Percentiles rank a stretch among this genome's conserved stretches.
phyloP scores from a whole-genome alignment of 768 basidiomycete species.

The Boletus sensibilis region DNA sequence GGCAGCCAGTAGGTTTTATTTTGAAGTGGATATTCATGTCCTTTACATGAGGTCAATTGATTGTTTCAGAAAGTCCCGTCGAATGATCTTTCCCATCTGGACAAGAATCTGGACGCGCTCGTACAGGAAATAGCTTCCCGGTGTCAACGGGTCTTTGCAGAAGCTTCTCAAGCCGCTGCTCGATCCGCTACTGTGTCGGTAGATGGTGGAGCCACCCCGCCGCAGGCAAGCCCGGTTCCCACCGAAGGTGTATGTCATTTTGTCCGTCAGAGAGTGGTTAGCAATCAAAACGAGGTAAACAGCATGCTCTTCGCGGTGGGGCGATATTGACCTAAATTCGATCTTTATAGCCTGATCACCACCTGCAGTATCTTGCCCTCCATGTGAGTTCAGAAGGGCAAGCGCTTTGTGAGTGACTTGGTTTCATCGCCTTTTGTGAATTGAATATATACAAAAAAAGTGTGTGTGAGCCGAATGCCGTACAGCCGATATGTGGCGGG shows the following conservation, averaged over 20 bases:
- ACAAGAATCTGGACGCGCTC: conserved; percentile 68
- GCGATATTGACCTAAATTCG: conserved; percentile 29
- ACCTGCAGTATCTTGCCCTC: conserved; percentile 54
- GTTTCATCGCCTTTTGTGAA: conserved; percentile 24
- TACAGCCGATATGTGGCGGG: conserved; percentile 42
- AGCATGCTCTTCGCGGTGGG: conserved; percentile 24
- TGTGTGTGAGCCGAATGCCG: conserved; percentile 56
- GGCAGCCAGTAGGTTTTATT: conserved; percentile 50
- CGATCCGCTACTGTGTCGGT: conserved; percentile 51
- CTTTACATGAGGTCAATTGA: conserved; percentile 28
- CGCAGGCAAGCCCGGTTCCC: conserved; percentile 32
- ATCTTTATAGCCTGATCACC: conserved; percentile 39
- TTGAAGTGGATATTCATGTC: conserved; percentile 25
- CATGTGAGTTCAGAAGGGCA: conserved; percentile 42
- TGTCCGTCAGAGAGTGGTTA: conserved; percentile 55
- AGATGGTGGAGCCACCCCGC: conserved; percentile 31
- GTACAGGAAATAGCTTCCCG: conserved; percentile 57
- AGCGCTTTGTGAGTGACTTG: conserved; percentile 45
- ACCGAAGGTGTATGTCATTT: conserved; percentile 34
- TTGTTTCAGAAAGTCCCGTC: conserved; percentile 45
- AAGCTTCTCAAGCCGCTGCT: conserved; percentile 60
- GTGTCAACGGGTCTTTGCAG: conserved; percentile 61
- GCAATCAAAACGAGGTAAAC: conserved; percentile 50
- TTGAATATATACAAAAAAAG: conserved; percentile 43
- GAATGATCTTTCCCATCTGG: conserved; percentile 54